Conservation (phyloP, 495 filamentous ascomycete genomes). For the Podospora comata region DNA sequence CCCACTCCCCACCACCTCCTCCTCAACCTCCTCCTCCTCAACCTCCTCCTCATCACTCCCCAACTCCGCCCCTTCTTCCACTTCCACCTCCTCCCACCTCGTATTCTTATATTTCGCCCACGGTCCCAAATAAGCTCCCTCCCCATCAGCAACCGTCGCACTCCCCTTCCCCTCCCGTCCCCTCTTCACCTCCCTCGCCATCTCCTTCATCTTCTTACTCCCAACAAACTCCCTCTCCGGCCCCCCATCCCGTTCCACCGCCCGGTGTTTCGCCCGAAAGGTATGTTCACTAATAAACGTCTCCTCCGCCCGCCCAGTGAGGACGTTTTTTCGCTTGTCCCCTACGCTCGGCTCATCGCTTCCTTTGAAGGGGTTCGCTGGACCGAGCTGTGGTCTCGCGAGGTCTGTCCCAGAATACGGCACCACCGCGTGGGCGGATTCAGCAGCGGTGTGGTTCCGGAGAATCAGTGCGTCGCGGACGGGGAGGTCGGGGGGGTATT, state of each 20-base stretch:
- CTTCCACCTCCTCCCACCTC: slow-evolving; percentile 61
- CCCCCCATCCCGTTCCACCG: slow-evolving; percentile 57
- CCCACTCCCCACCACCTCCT: slow-evolving; percentile 54
- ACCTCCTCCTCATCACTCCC: slow-evolving; percentile 71
- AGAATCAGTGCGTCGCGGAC: slow-evolving; percentile 54
- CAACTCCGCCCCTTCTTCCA: slow-evolving; percentile 70
- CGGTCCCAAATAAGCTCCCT: slow-evolving; percentile 82
- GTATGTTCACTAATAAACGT: slow-evolving; percentile 84
- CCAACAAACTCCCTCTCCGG: slow-evolving; percentile 42
- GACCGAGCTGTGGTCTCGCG: slow-evolving; percentile 64
- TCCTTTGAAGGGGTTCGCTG: slow-evolving; percentile 76
- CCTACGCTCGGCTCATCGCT: slow-evolving; percentile 36
- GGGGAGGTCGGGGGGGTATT: slow-evolving; percentile 57
- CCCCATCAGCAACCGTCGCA: slow-evolving; percentile 76
- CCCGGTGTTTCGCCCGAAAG: slow-evolving; percentile 77
- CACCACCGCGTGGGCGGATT: slow-evolving; percentile 51
- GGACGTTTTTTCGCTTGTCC: slow-evolving; percentile 79
- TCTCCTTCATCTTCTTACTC: slow-evolving; percentile 57
- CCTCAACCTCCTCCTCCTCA: slow-evolving; percentile 47
- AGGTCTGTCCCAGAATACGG: slow-evolving; percentile 68
- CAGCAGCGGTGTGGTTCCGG: slow-evolving; percentile 46
- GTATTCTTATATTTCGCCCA: slow-evolving; percentile 79
- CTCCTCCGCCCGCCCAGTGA: slow-evolving; percentile 86
- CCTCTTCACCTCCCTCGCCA: slow-evolving; percentile 58
- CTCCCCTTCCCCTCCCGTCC: slow-evolving; percentile 83